Conservation (phyloP, 106 monocot genomes). For the Dendrobium nobile region DNA sequence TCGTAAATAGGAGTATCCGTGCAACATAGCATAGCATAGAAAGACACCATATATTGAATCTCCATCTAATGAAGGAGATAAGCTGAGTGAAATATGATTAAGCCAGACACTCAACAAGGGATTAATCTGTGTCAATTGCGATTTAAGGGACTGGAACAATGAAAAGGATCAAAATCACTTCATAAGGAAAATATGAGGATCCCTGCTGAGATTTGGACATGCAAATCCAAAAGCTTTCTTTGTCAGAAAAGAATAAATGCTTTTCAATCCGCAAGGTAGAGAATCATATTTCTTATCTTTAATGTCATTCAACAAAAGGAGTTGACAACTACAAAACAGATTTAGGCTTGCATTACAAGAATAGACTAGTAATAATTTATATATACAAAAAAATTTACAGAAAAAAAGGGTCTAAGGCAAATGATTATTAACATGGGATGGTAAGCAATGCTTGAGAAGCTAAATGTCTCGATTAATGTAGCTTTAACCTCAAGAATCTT, state of each 20-base stretch:
- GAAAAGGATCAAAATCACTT: background rate
- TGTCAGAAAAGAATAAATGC: background rate
- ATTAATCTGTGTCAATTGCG: background rate
- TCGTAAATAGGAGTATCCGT: no score
- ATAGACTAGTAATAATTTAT: background rate
- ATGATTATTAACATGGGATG: background rate
- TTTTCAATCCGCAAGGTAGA: background rate
- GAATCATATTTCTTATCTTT: background rate
- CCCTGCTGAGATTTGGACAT: background rate
- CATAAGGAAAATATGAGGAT: background rate
- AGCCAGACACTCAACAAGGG: background rate
- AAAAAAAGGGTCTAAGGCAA: background rate
- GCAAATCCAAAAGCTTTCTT: background rate
- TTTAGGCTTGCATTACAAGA: background rate
- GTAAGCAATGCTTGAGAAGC: background rate
- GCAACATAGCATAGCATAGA: background rate
- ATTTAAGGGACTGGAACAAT: background rate
- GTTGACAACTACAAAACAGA: background rate
- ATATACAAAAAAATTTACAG: background rate
- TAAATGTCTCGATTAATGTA: background rate
- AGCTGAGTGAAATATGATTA: background rate
- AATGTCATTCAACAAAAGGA: background rate
- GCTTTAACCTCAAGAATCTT: background rate
- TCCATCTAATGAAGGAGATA: no score
- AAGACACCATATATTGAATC: no score